phyloP scores from a whole-genome alignment of 2,329 filamentous ascomycete genomes.

The Aspergillus transmontanensis region DNA sequence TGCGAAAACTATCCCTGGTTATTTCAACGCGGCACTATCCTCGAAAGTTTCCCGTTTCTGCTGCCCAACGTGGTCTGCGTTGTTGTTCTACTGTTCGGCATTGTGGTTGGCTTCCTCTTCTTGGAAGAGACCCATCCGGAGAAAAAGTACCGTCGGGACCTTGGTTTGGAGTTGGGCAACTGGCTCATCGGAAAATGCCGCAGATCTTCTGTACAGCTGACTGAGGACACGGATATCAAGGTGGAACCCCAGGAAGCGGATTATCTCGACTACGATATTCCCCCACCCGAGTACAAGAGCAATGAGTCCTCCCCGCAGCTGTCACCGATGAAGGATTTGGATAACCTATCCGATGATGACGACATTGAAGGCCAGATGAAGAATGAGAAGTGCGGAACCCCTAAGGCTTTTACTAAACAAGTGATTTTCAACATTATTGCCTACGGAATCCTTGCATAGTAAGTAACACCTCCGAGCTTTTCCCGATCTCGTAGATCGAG shows the following conservation, averaged over 20 bases:
- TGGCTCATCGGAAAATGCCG: constrained; percentile 57
- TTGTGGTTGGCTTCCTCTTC: constrained; percentile 79
- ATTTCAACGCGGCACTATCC: constrained; percentile 74
- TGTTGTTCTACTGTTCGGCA: constrained; percentile 72
- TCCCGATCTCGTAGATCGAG: background rate
- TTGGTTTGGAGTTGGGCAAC: constrained; percentile 74
- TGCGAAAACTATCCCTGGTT: constrained; percentile 76
- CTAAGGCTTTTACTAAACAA: constrained; percentile 76
- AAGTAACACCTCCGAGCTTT: constrained; percentile 49
- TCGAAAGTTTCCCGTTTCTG: constrained; percentile 85
- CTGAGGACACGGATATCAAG: constrained; percentile 45
- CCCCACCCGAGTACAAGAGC: constrained; percentile 69
- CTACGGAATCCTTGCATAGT: constrained; percentile 94
- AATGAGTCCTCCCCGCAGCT: constrained; percentile 58
- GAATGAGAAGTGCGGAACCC: constrained; percentile 43
- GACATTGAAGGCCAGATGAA: constrained; percentile 48
- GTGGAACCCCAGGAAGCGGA: constrained; percentile 45
- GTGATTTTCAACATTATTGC: constrained; percentile 85
- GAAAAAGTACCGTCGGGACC: constrained; percentile 75
- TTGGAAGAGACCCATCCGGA: constrained; percentile 91
- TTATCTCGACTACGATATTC: constrained; percentile 64
- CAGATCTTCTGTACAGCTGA: constrained; percentile 30
- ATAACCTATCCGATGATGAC: constrained; percentile 35
- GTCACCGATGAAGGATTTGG: constrained; percentile 33
- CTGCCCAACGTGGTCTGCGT: constrained; percentile 91